These are phyloP conservation scores for Xylaria nigripes DNA, from an alignment of 495 filamentous ascomycete genomes.

Conservation along the genomic window DNA sequence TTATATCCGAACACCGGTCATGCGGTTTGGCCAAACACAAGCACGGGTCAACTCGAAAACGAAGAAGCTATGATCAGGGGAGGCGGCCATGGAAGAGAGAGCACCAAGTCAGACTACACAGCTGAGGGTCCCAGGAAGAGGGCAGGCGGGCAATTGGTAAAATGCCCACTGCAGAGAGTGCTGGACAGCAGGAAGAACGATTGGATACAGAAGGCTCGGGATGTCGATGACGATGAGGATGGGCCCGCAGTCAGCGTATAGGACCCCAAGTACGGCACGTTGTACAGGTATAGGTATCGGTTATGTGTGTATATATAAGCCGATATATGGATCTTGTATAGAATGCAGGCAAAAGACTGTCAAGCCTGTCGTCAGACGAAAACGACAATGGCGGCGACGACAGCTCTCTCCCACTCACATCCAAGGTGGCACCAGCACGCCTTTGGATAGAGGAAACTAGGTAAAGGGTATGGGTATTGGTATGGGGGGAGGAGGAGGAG, in stretches of 20 bases:
- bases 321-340: neutral
- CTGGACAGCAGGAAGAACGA: neutral
- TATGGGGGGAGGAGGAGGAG: too few species aligned
- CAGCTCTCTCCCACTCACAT: neutral
- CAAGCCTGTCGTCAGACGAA: neutral
- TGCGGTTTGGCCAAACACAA: conserved; percentile 8
- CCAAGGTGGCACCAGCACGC: neutral
- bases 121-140: conserved; percentile 19
- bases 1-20: conserved; percentile 27
- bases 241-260: conserved; percentile 4
- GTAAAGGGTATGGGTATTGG: neutral
- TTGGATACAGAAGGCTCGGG: neutral
- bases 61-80: conserved; percentile 29
- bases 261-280: conserved; percentile 3
- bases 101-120: conserved; percentile 21
- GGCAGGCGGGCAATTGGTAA: conserved; percentile 22
- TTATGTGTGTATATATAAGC: neutral
- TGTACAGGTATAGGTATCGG: neutral
- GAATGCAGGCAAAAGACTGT: neutral
- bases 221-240: neutral
- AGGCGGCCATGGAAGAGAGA: conserved; percentile 32
- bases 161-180: conserved; percentile 13
- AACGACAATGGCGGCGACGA: neutral
- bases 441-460: neutral
- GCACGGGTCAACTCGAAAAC: conserved; percentile 22